Conservation (phyloP, 805 yeast genomes). For the Blastobotrys terrestris region DNA sequence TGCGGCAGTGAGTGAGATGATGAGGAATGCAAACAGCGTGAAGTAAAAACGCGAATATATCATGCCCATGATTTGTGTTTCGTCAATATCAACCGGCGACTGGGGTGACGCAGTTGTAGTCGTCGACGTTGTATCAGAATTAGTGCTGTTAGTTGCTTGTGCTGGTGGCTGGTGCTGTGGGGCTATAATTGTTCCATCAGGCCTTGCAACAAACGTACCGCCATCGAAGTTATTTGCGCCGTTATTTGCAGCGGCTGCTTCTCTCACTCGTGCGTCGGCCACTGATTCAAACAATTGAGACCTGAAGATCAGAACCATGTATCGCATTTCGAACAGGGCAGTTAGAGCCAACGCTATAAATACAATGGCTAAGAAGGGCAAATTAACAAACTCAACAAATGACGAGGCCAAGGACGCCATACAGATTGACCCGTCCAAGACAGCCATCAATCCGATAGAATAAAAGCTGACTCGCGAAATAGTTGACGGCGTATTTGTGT, state of each 20-base stretch:
- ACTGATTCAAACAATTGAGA: slow-evolving; percentile 46
- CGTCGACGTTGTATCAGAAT: not conserved
- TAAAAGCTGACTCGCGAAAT: slow-evolving; percentile 67
- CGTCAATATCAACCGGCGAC: slow-evolving; percentile 36
- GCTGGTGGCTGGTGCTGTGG: slow-evolving; percentile 6
- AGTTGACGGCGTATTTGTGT: slow-evolving; percentile 72
- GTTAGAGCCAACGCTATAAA: slow-evolving; percentile 64
- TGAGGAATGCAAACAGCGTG: slow-evolving; percentile 45
- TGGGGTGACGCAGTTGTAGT: slow-evolving; percentile 23
- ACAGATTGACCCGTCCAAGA: slow-evolving; percentile 65
- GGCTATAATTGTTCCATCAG: slow-evolving; percentile 16
- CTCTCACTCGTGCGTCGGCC: slow-evolving; percentile 44
- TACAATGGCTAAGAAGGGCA: slow-evolving; percentile 64
- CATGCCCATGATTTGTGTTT: slow-evolving; percentile 50
- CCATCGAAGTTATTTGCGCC: slow-evolving; percentile 44
- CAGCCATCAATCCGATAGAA: slow-evolving; percentile 51
- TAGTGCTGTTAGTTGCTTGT: not conserved
- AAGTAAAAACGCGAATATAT: slow-evolving; percentile 54
- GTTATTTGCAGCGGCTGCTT: slow-evolving; percentile 26
- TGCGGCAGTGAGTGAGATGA: slow-evolving; percentile 49
- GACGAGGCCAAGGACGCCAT: slow-evolving; percentile 56
- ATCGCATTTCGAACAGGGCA: slow-evolving; percentile 69
- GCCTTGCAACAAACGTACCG: slow-evolving; percentile 23
- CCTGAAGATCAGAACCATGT: slow-evolving; percentile 57
- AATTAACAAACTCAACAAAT: slow-evolving; percentile 48